phyloP scores from a whole-genome alignment of 2,329 filamentous ascomycete species.

The Elsinoe ampelina region DNA sequence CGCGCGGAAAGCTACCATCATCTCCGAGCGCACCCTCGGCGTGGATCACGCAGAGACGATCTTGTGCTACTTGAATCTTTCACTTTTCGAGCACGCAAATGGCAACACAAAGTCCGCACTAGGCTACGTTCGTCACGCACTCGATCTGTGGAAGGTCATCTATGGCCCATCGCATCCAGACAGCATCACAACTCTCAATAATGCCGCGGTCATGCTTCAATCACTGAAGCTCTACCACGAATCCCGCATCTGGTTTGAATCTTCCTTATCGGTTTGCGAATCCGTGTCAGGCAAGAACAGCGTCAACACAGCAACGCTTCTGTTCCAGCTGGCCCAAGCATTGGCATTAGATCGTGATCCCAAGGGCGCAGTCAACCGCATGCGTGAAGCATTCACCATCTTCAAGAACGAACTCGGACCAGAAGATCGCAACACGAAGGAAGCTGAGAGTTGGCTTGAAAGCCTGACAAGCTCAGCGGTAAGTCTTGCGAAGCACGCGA shows the following conservation, averaged over 20 bases:
- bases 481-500: conserved; percentile 84
- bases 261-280: conserved; percentile 76
- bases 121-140: conserved; percentile 79
- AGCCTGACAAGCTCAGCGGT: conserved; percentile 95
- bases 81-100: conserved; percentile 82
- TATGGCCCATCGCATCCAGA: conserved; percentile 91
- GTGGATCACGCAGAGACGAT: conserved; percentile 91
- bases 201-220: conserved; percentile 96
- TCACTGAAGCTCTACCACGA: conserved; percentile 89
- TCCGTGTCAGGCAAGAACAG: conserved; percentile 80
- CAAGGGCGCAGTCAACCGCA: conserved; percentile 80
- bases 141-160: conserved; percentile 94
- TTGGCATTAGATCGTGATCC: conserved; percentile 92
- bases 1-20: conserved; percentile 91
- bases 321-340: conserved; percentile 95
- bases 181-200: conserved; percentile 97
- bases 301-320: conserved; percentile 84
- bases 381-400: conserved; percentile 95
- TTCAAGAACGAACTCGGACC: conserved; percentile 81
- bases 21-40: conserved; percentile 87
- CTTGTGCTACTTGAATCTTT: conserved; percentile 90
- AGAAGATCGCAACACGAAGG: conserved; percentile 94
- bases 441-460: conserved; percentile 92
- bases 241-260: conserved; percentile 84
- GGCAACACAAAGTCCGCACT: conserved; percentile 86